Base-by-base conservation (phyloP, 768 basidiomycete genomes). In the Boletus bicolor region DNA sequence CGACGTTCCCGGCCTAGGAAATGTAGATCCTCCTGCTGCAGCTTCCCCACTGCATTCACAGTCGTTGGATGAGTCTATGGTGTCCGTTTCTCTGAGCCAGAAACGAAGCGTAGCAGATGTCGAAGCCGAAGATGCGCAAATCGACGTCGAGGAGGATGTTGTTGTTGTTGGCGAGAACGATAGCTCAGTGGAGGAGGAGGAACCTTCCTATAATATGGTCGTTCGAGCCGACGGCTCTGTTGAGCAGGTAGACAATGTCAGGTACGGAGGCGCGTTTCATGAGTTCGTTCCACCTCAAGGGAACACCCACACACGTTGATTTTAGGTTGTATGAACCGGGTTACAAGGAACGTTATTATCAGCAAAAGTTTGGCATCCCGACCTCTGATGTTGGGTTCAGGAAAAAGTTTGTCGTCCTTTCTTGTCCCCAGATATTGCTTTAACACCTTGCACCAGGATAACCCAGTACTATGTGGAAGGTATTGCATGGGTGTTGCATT, bases 281-380 rank as follows among this genome's bases (percentile, higher is more conserved):
- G 36, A 28, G 59, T 34, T 51, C 36, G n/a, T 32, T 46, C 43
- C 26, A 35, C 34, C 17, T 45, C 24, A 8, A 42, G 26, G 45
- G 24, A 39, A 55, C 39, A 41, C 34, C 61, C 51, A 57, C 36
- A 14, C 15, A 43, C 11, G 15, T 39, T 44, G 24, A 55, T 47
- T 56, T 49, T 63, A 98, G 96, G 67, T 75, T 98, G 21, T 99
- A 92, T 86, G 94, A 98, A 71, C 86, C 94, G 2, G 97, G 96
- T 28, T 99, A 99, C 72, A 86, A 84, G 69, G 92, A 95, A 62
- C 84, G 97, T 39, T 99, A 99, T 70, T 99, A 99, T 64, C 79
- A 81, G 44, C 87, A 91, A 66, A 99, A 99, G 74, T 99, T 98
- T 66, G 87, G 86, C 2, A 76, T 91, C 12, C 82, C 87, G 60